These are phyloP conservation scores for Teratosphaeria pseudoeucalypti DNA, from an alignment of 2,329 filamentous ascomycete genomes.

Conservation along the genomic window DNA sequence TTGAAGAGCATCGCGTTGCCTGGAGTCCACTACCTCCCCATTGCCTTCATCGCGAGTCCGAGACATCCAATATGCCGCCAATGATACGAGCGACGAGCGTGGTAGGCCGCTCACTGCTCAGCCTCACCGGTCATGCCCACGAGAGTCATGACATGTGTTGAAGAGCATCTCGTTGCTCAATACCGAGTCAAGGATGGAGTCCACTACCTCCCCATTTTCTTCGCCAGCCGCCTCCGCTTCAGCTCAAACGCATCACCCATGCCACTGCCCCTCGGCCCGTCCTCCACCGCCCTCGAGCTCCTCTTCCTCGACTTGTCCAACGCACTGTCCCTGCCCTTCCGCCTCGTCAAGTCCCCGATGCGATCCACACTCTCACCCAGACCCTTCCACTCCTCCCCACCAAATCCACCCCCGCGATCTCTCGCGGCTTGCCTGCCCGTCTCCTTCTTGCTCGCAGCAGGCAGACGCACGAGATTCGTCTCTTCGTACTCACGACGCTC, in stretches of 20 bases:
- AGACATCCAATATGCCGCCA: no score
- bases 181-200: neutral
- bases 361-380: conserved; percentile 77
- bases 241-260: conserved; percentile 69
- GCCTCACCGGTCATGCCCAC: no score
- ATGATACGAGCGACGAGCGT: no score
- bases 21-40: no score
- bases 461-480: conserved; percentile 77
- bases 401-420: conserved; percentile 51
- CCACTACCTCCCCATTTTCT: conserved; percentile 29
- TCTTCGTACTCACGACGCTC: conserved; percentile 85
- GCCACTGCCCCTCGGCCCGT: conserved; percentile 58
- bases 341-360: conserved; percentile 71
- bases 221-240: conserved; percentile 44
- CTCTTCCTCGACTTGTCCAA: conserved; percentile 83
- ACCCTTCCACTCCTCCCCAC: conserved; percentile 86
- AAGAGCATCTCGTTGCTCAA: no score
- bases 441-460: conserved; percentile 82
- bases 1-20: no score
- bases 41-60: no score
- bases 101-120: no score
- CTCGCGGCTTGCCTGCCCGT: conserved; percentile 47
- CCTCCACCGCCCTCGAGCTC: conserved; percentile 49
- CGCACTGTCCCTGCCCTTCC: conserved; percentile 49
- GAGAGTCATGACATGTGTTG: no score